These are phyloP conservation scores for Entrophospora sp. DNA, from an alignment of 192 early-diverging fungal genomes.

Conservation along the genomic window DNA sequence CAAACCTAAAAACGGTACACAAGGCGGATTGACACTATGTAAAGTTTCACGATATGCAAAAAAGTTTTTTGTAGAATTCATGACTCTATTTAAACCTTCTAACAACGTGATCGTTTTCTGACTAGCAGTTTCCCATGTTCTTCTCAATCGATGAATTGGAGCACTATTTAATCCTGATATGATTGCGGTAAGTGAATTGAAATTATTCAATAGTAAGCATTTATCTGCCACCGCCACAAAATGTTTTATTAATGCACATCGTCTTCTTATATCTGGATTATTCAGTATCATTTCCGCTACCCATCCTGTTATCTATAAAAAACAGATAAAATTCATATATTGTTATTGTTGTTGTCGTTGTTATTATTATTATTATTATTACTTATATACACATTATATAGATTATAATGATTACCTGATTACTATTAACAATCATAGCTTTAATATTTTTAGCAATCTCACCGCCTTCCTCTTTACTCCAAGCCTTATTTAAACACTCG, in stretches of 20 bases:
- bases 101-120: conserved; percentile 47
- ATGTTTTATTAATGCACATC: conserved; percentile 68
- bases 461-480: conserved; percentile 57
- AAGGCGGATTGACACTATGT: conserved; percentile 74
- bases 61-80: conserved; percentile 81
- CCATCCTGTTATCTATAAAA: conserved; percentile 57
- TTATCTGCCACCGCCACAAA: conserved; percentile 76
- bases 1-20: conserved; percentile 67
- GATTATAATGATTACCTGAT: conserved; percentile 51
- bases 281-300: conserved; percentile 74
- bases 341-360: too few species aligned
- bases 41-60: conserved; percentile 73
- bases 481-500: conserved; percentile 89
- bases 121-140: conserved; percentile 78
- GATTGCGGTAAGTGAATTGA: conserved; percentile 85
- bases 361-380: too few species aligned
- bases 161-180: conserved; percentile 84
- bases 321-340: neutral
- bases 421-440: conserved; percentile 77
- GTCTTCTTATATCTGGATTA: conserved; percentile 74
- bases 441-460: conserved; percentile 77
- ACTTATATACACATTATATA: too few species aligned
- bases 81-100: conserved; percentile 61
- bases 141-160: conserved; percentile 77
- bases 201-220: conserved; percentile 74